Evolutionary conservation across 1,284 basidiomycete genomes (phyloP), one percentile per base, ranked within the genome.

Genomic region (Puccinia hordei): DNA sequence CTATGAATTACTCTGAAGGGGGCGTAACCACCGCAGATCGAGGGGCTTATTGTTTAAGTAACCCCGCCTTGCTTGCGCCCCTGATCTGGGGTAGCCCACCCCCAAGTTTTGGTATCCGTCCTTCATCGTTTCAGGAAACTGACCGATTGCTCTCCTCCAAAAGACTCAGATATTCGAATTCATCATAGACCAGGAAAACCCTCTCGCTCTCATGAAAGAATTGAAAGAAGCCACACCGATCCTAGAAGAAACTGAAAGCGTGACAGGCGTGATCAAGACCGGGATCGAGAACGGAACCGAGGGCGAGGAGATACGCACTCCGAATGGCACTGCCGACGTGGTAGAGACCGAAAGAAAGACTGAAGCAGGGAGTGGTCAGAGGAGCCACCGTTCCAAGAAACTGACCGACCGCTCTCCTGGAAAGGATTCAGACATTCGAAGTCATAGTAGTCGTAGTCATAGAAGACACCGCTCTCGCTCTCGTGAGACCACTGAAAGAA

Each of bases 291-390:
- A 2, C 44, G 81, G 22, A 68, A 68, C 24, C 72, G 71, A 49
- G 81, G 81, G 35, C 46, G 46, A 49, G 46, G 46, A 49, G 46
- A 49, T 49, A 8, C 2, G 17, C 8, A 49, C 17, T 49, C 46
- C 13, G 46, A 49, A 8, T 19, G 46, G 46, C 8, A 8, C 6
- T 19, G 46, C 46, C 13, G 17, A 49, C 81, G 82, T 33, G 82
- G 84, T 69, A 81, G 83, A 35, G 84, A 85, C 55, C 87, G 88
- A 79, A 82, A 83, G 49, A 82, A 83, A 63, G 87, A 88, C 77
- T 87, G 89, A 71, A 87, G 81, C 59, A 84, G 83, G 79, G 81
- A 83, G 57, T 74, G 85, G 55, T 82, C 82, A 17, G 83, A 83
- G 44, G 84, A 85, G 46, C 83, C 82, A 24, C 81, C 38, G 38